These are phyloP conservation scores for Fusarium oxysporum DNA, from an alignment of 2,329 filamentous ascomycete species.

Conservation along the genomic window DNA sequence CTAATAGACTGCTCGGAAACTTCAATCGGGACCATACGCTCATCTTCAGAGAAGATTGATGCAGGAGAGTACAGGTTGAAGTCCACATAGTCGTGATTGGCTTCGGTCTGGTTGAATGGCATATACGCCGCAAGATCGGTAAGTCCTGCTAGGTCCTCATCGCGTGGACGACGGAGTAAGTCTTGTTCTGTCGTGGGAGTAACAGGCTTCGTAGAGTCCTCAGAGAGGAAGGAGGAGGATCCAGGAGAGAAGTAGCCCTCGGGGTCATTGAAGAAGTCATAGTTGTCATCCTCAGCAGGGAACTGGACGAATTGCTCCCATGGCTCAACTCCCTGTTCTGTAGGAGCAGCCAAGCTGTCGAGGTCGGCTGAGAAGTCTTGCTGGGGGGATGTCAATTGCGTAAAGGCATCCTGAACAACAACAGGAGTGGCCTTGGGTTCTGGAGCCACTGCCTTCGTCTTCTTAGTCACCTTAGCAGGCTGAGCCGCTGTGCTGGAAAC, in stretches of 20 bases:
- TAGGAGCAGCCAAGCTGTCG: conserved; percentile 32
- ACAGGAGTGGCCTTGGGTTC: conserved; percentile 26
- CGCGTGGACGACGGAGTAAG: not conserved
- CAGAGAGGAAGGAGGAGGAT: conserved; percentile 44
- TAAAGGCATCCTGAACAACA: conserved; percentile 17
- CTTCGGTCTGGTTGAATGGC: conserved; percentile 41
- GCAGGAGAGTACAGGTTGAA: conserved; percentile 67
- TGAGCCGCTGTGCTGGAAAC: conserved; percentile 49
- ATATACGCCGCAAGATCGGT: conserved; percentile 26
- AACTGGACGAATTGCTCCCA: conserved; percentile 63
- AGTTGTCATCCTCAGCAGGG: conserved; percentile 53
- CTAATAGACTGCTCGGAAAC: conserved; percentile 34
- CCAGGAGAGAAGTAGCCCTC: conserved; percentile 57
- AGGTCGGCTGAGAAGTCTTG: conserved; percentile 40
- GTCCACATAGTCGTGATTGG: conserved; percentile 60
- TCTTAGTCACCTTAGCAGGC: conserved; percentile 56
- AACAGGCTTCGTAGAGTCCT: conserved; percentile 44
- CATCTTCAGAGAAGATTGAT: conserved; percentile 62
- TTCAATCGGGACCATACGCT: conserved; percentile 53
- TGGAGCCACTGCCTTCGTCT: conserved; percentile 48
- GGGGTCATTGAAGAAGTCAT: conserved; percentile 61
- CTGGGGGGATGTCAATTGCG: conserved; percentile 29
- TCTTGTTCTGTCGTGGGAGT: conserved; percentile 45
- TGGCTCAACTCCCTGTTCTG: conserved; percentile 42
- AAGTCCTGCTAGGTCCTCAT: conserved; percentile 11